phyloP scores from a whole-genome alignment of 306 rosid genomes.

The Ochetophila trinervis region DNA sequence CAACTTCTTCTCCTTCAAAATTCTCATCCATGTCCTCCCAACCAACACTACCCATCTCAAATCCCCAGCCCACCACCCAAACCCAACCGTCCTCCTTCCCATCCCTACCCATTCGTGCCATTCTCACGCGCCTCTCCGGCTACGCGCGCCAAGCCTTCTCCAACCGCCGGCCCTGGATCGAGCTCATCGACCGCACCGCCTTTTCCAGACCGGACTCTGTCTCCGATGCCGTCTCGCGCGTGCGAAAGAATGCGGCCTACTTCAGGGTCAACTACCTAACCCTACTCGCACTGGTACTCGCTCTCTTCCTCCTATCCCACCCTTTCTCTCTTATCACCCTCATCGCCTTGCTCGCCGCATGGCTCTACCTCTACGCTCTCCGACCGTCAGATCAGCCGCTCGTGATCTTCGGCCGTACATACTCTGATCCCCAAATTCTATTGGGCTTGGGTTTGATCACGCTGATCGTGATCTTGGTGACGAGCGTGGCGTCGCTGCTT shows the following conservation, averaged over 20 bases:
- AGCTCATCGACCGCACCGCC: constrained; percentile 38
- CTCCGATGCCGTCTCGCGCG: constrained; percentile 38
- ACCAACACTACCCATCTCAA: background rate
- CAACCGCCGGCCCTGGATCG: constrained; percentile 41
- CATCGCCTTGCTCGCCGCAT: constrained; percentile 29
- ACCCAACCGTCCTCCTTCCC: constrained; percentile 24
- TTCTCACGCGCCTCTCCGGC: constrained; percentile 32
- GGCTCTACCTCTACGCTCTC: constrained; percentile 39
- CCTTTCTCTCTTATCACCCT: constrained; percentile 38
- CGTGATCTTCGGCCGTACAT: constrained; percentile 23
- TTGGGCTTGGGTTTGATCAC: constrained; percentile 24
- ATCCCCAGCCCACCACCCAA: background rate
- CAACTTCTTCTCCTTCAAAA: no score
- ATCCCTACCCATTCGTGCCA: constrained; percentile 11
- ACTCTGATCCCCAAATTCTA: constrained; percentile 25
- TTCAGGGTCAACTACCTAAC: constrained; percentile 45
- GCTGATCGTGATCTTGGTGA: constrained; percentile 28
- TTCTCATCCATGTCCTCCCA: constrained; percentile 17
- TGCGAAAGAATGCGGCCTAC: constrained; percentile 41
- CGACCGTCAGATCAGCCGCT: constrained; percentile 39
- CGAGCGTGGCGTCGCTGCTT: constrained; percentile 34
- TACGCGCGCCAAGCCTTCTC: constrained; percentile 23
- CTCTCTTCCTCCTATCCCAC: constrained; percentile 36
- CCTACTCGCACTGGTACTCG: constrained; percentile 28
- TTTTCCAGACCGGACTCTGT: constrained; percentile 35